Evolutionary conservation across 108 stramenopile genomes (phyloP).

Genomic region (Mediolabrus comicus): DNA sequence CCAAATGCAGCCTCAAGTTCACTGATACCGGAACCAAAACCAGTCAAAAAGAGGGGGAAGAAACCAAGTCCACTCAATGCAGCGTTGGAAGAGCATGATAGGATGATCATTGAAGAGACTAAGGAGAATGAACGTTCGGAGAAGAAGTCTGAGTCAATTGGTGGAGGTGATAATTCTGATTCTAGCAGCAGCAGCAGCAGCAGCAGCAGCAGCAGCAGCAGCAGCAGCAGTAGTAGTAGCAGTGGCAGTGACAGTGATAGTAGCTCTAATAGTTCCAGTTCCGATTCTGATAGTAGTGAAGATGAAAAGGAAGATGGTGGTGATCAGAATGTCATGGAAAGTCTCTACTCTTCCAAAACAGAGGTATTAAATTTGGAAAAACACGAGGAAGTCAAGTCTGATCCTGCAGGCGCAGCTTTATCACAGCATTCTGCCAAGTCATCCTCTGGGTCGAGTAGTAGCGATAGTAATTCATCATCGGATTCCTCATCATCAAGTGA

Average conservation of each 20-base stretch:
- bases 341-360: not conserved
- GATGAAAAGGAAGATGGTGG: not conserved
- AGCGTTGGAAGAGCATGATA: not conserved
- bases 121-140: not conserved
- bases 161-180: not conserved
- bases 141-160: not conserved
- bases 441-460: not conserved
- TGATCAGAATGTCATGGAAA: not conserved
- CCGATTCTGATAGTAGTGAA: slow-evolving; percentile 10
- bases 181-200: slow-evolving; percentile 8
- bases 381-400: not conserved
- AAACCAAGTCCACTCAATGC: not conserved
- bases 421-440: not conserved
- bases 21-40: not conserved
- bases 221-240: not conserved
- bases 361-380: not conserved
- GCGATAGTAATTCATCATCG: not conserved
- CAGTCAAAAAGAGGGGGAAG: not conserved
- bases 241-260: not conserved
- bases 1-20: not conserved
- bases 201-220: not conserved
- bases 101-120: not conserved
- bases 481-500: not conserved
- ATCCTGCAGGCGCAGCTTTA: not conserved
- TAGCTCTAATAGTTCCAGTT: slow-evolving; percentile 7